Conservation (phyloP, 805 yeast genomes). For the Saccharomycopsis lassenensis region DNA sequence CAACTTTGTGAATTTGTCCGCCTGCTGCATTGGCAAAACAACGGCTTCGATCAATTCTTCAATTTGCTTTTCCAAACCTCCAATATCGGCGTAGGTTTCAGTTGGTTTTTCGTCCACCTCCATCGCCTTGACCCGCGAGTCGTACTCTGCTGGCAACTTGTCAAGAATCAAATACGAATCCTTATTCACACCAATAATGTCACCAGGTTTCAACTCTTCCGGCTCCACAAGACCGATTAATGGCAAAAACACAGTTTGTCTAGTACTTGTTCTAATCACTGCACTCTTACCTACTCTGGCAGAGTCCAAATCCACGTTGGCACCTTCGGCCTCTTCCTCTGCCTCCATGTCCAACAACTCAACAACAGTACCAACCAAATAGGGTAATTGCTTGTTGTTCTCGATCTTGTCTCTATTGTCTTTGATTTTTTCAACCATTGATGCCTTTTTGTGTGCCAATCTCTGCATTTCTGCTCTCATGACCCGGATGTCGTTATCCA, state of each 20-base stretch:
- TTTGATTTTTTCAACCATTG: conserved; percentile 86
- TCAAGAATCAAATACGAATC: conserved; percentile 90
- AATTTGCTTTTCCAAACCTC: conserved; percentile 96
- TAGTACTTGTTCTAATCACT: conserved; percentile 91
- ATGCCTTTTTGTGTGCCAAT: conserved; percentile 81
- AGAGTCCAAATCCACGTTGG: conserved; percentile 87
- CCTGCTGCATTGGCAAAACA: conserved; percentile 96
- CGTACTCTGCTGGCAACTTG: conserved; percentile 94
- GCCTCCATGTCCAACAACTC: conserved; percentile 84
- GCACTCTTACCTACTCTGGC: conserved; percentile 94
- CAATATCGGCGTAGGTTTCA: conserved; percentile 93
- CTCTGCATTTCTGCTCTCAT: conserved; percentile 89
- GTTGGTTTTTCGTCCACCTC: conserved; percentile 99
- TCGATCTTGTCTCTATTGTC: conserved; percentile 94
- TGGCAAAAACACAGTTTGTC: conserved; percentile 95
- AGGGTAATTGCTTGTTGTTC: conserved; percentile 91
- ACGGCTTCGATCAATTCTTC: conserved; percentile 98
- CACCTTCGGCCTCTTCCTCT: conserved; percentile 85
- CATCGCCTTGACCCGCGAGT: conserved; percentile 96
- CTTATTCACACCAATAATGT: conserved; percentile 93
- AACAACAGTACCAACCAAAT: conserved; percentile 91
- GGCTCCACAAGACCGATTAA: conserved; percentile 94
- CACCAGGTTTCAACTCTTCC: conserved; percentile 88
- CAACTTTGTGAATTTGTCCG: conserved; percentile 85
- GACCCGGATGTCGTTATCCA: conserved; percentile 92